phyloP scores from a whole-genome alignment of 352 stramenopile genomes.

The Globisporangium barbulae region DNA sequence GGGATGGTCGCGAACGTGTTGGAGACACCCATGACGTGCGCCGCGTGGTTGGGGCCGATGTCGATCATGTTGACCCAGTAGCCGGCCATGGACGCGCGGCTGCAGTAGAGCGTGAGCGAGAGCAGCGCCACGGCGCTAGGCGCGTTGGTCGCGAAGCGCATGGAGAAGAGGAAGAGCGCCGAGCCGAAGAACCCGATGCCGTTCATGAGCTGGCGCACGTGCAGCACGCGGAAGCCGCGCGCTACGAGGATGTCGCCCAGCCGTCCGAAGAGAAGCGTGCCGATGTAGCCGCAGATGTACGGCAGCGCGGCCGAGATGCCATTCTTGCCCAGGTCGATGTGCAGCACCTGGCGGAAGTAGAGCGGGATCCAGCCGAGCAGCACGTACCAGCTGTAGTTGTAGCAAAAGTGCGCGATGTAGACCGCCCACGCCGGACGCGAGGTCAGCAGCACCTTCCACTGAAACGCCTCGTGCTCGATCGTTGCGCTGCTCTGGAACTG shows the following conservation, averaged over 20 bases:
- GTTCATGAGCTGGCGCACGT: constrained; percentile 80
- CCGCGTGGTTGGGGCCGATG: constrained; percentile 73
- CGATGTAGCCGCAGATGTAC: constrained; percentile 77
- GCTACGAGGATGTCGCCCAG: constrained; percentile 66
- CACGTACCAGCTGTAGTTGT: constrained; percentile 90
- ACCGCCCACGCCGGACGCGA: constrained; percentile 76
- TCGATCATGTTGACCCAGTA: constrained; percentile 92
- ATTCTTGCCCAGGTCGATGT: constrained; percentile 71
- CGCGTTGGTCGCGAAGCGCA: constrained; percentile 61
- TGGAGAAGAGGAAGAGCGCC: constrained; percentile 61
- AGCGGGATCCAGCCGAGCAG: constrained; percentile 85
- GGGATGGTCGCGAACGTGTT: constrained; percentile 86
- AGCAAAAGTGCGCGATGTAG: constrained; percentile 83
- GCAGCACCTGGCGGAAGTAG: constrained; percentile 79
- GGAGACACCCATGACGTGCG: constrained; percentile 84
- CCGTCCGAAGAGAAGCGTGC: constrained; percentile 67
- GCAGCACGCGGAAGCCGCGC: constrained; percentile 60
- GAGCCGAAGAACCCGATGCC: constrained; percentile 69
- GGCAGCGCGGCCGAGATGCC: constrained; percentile 65
- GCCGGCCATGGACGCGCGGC: constrained; percentile 66
- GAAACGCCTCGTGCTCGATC: constrained; percentile 47
- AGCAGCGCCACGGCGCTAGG: constrained; percentile 58
- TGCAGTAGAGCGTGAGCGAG: constrained; percentile 75
- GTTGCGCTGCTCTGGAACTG: constrained; percentile 35
- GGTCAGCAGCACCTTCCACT: constrained; percentile 65